These are phyloP conservation scores for Aspergillus japonicus DNA, from an alignment of 2,329 filamentous ascomycete species.

Conservation along the genomic window DNA sequence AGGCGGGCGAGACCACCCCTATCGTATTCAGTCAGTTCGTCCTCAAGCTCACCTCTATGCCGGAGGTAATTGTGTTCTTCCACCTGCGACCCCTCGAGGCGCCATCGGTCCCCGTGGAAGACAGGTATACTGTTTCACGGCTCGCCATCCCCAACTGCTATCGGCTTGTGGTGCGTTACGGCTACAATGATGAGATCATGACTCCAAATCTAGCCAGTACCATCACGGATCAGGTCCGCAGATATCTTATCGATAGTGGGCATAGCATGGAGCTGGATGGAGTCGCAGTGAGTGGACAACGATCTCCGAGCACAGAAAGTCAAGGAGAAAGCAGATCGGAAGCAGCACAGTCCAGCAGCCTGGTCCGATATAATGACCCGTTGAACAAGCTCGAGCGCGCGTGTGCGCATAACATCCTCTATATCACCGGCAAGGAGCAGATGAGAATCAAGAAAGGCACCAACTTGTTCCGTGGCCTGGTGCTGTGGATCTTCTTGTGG, in stretches of 20 bases:
- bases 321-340: not conserved
- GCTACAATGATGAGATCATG: conserved; percentile 70
- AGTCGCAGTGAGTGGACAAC: not conserved
- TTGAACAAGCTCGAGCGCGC: conserved; percentile 12
- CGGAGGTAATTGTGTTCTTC: conserved; percentile 71
- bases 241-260: conserved; percentile 44
- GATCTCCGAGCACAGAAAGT: not conserved
- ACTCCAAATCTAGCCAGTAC: conserved; percentile 61
- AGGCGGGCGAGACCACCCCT: conserved; percentile 64
- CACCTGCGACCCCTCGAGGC: conserved; percentile 65
- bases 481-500: conserved; percentile 39
- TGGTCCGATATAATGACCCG: not conserved
- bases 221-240: conserved; percentile 59
- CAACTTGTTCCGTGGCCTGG: conserved; percentile 26
- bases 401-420: conserved; percentile 39
- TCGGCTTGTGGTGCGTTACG: conserved; percentile 67
- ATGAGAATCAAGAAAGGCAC: conserved; percentile 33
- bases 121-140: conserved; percentile 44
- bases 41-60: conserved; percentile 65
- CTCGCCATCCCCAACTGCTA: conserved; percentile 62
- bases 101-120: conserved; percentile 54
- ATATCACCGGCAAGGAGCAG: conserved; percentile 48
- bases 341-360: not conserved
- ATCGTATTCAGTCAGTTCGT: conserved; percentile 71
- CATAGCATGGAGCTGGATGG: not conserved